Percentiles rank a stretch among this genome's conserved stretches.
Conservation (phyloP, 1,284 basidiomycete species). For the Sanghuangporus sanghuang region DNA sequence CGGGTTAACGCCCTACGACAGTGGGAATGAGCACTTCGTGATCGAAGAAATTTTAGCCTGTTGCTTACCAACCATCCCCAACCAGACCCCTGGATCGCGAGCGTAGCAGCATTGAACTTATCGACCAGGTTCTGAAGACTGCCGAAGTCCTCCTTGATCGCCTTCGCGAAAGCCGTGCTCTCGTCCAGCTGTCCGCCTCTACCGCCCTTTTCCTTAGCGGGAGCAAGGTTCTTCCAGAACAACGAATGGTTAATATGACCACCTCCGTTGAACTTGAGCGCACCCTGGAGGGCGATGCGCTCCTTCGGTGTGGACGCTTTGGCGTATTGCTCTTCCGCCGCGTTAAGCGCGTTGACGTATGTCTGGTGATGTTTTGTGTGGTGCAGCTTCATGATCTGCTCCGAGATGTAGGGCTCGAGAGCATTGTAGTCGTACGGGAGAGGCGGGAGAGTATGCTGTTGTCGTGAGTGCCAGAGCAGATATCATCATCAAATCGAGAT, state of each 20-base stretch:
- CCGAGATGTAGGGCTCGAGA: slow-evolving; percentile 81
- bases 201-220: slow-evolving; percentile 42
- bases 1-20: slow-evolving; percentile 56
- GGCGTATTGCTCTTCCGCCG: slow-evolving; percentile 69
- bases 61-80: slow-evolving; percentile 87
- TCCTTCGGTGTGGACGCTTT: slow-evolving; percentile 65
- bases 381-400: slow-evolving; percentile 81
- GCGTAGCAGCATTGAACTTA: slow-evolving; percentile 71
- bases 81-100: slow-evolving; percentile 85
- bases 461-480: not conserved
- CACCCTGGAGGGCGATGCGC: slow-evolving; percentile 71
- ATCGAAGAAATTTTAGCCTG: not conserved
- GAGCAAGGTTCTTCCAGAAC: slow-evolving; percentile 90
- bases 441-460: slow-evolving; percentile 49
- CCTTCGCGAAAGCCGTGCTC: slow-evolving; percentile 58
- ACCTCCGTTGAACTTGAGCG: slow-evolving; percentile 70
- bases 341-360: slow-evolving; percentile 71
- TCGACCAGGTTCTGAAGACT: slow-evolving; percentile 64
- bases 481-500: not conserved
- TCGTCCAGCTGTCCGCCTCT: slow-evolving; percentile 59
- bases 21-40: not conserved
- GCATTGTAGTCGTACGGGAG: slow-evolving; percentile 87
- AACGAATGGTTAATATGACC: slow-evolving; percentile 88
- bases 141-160: slow-evolving; percentile 65
- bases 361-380: slow-evolving; percentile 86